Evolutionary conservation across 257 asterid genomes (phyloP), one percentile per base, ranked within the genome.

Genomic region (Rhazya stricta): DNA sequence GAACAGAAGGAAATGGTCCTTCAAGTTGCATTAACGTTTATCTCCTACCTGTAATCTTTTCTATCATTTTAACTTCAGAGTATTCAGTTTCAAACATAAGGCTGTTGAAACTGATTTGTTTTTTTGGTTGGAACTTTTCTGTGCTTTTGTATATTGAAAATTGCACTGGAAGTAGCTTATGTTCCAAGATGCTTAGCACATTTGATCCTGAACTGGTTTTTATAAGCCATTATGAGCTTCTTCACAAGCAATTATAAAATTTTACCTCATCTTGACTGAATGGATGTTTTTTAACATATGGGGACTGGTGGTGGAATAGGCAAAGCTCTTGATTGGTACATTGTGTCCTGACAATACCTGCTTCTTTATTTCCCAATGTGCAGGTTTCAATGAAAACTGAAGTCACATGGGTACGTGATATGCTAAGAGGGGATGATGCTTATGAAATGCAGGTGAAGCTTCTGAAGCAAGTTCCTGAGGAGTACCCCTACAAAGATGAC

Each of bases 351-450:
- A 65, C 16, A 32, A 65, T 10, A 66, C 9, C 62, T 27, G 51
- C 48, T 36, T 48, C 45, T 32, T 71, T 39, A 45, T 67, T 65
- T 53, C 70, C 70, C 73, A 8, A 16, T 60, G 23, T 51, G 53
- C 74, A 92, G 98, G 99, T 95, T 80, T 95, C 98, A 0, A 91
- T 95, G 99, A 95, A 95, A 86, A 91, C 98, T 0, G 96, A 92
- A 83, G 93, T 92, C 43, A 86, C 98, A 51, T 95, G 99, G 99
- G 77, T 91, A 36, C 96, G 97, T 21, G 99, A 95, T 84, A 91
- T 95, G 97, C 96, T 95, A 66, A 84, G 91, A 85, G 99, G 99
- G 21, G 99, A 95, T 74, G 99, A 92, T 74, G 96, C 86, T 27
- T 95, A 88, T 72, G 99, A 95, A 88, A 79, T 95, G 89, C 98